A percentile compares a stretch with the other conserved stretches of the same genome.
Evolutionary conservation across 768 basidiomycete species (phyloP).

Genomic region (Chlorophyllum brunneum): DNA sequence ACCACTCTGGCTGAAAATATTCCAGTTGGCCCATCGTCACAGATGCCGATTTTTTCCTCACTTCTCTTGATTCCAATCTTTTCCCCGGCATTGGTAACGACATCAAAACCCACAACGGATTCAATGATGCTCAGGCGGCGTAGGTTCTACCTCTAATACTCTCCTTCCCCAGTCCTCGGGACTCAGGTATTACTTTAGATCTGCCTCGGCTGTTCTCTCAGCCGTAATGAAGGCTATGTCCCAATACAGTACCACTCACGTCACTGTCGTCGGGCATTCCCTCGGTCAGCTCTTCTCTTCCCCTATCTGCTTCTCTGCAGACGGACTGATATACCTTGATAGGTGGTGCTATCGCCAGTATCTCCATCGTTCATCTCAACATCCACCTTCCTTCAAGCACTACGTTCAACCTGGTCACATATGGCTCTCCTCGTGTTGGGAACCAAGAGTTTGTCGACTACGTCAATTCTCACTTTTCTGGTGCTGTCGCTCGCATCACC

Average conservation of each 20-base stretch:
- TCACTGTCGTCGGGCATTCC: constrained; percentile 42
- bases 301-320: not conserved
- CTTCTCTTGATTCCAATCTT: constrained; percentile 27
- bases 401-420: constrained; percentile 32
- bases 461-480: constrained; percentile 19
- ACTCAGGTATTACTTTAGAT: constrained; percentile 23
- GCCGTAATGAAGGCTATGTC: constrained; percentile 34
- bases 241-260: constrained; percentile 25
- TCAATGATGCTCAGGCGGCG: constrained; percentile 30
- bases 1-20: not conserved
- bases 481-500: constrained; percentile 17
- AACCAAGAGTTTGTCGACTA: constrained; percentile 27
- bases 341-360: constrained; percentile 37
- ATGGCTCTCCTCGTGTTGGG: constrained; percentile 41
- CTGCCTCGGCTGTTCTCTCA: constrained; percentile 35
- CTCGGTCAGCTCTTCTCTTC: constrained; percentile 25
- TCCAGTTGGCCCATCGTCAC: constrained; percentile 34
- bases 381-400: constrained; percentile 37
- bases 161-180: not conserved
- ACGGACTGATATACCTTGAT: not conserved
- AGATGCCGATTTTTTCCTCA: constrained; percentile 32
- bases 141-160: not conserved
- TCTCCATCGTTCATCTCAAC: constrained; percentile 49
- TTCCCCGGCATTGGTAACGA: constrained; percentile 40
- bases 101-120: constrained; percentile 41